Evolutionary conservation across 1,284 basidiomycete species (phyloP).

Genomic region (Pascua sp.): DNA sequence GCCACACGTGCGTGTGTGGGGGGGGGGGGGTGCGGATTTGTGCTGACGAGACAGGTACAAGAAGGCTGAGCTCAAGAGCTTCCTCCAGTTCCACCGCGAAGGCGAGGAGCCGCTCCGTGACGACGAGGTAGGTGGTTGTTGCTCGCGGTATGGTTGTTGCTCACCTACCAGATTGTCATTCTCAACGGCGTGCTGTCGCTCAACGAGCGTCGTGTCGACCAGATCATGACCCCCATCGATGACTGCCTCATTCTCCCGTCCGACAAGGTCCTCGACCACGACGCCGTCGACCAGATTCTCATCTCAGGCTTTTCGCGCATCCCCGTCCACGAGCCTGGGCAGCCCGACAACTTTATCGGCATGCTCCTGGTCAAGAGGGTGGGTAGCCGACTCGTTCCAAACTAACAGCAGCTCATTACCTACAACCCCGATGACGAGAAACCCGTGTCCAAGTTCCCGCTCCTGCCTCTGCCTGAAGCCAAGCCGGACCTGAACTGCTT

Average conservation of each 20-base stretch:
- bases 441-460: conserved; percentile 68
- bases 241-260: conserved; percentile 53
- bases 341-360: conserved; percentile 75
- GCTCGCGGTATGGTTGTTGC: background rate
- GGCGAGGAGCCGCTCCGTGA: conserved; percentile 82
- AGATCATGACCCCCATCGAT: conserved; percentile 83
- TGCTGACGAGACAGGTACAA: conserved; percentile 67
- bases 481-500: conserved; percentile 78
- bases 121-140: conserved; percentile 54
- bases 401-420: conserved; percentile 64
- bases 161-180: conserved; percentile 63
- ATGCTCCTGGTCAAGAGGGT: conserved; percentile 84
- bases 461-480: conserved; percentile 89
- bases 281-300: conserved; percentile 68
- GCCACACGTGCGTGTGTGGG: conserved; percentile 46
- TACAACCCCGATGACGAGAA: conserved; percentile 81
- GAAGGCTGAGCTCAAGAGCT: conserved; percentile 87
- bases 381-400: conserved; percentile 10
- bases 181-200: conserved; percentile 82
- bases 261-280: conserved; percentile 75
- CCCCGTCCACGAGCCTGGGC: conserved; percentile 76
- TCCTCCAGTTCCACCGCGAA: conserved; percentile 81
- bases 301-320: conserved; percentile 89
- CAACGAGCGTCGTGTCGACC: conserved; percentile 74
- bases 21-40: too few relatives aligned